phyloP scores from a whole-genome alignment of 257 asterid genomes.

The Solanum medicagineum region DNA sequence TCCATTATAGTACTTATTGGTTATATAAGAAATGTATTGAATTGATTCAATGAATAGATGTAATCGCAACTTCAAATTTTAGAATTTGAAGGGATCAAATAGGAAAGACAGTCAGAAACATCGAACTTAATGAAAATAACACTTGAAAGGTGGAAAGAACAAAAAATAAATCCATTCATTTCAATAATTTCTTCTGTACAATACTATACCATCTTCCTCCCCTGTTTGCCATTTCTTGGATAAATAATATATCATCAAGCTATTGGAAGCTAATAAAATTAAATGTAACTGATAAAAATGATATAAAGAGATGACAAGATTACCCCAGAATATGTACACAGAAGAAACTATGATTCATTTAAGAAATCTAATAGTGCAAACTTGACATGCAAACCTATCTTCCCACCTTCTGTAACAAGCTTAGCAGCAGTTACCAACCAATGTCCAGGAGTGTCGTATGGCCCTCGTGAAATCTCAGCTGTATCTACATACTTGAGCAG shows the following conservation, averaged over 20 bases:
- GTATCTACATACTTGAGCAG: constrained; percentile 68
- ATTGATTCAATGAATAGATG: not conserved
- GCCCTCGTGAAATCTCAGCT: constrained; percentile 73
- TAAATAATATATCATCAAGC: not conserved
- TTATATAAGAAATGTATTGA: not conserved
- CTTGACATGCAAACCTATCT: constrained; percentile 86
- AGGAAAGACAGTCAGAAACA: not conserved
- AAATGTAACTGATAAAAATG: not conserved
- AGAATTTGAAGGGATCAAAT: not conserved
- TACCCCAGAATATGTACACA: constrained; percentile 16
- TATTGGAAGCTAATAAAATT: not conserved
- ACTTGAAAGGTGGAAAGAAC: not conserved
- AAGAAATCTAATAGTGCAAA: constrained; percentile 78
- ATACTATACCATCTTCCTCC: not conserved
- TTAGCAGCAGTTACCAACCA: constrained; percentile 96
- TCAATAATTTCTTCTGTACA: not conserved
- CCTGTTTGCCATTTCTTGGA: not conserved
- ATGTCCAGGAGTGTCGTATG: constrained; percentile 82
- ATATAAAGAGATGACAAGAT: not conserved
- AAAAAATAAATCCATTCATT: not conserved
- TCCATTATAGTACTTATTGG: too few species aligned
- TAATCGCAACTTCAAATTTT: not conserved
- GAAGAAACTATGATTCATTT: constrained; percentile 21
- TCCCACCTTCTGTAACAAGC: constrained; percentile 70
- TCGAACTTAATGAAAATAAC: not conserved